Percentiles rank a stretch among this genome's conserved stretches.
Evolutionary conservation across 2,329 filamentous ascomycete species (phyloP).

Genomic region (Pseudogymnoascus sp.): DNA sequence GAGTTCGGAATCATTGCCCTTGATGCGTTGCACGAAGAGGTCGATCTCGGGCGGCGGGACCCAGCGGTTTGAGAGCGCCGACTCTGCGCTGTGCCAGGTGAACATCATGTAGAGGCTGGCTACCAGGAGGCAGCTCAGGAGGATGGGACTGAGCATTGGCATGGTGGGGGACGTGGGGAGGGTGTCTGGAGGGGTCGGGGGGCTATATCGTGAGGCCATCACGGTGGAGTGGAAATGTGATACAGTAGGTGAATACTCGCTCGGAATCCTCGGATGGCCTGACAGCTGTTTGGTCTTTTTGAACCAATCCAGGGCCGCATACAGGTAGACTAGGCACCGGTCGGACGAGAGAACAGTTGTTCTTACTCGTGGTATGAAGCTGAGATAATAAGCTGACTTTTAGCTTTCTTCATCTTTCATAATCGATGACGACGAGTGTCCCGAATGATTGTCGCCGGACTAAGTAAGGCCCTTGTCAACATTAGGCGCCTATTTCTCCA

Average conservation of each 20-base stretch:
- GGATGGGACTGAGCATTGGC: not conserved
- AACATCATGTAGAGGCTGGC: not conserved
- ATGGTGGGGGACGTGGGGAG: not conserved
- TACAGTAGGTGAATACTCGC: not conserved
- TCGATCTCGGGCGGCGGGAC: not conserved
- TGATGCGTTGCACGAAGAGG: conserved; percentile 2
- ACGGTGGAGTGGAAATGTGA: not conserved
- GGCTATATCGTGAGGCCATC: not conserved
- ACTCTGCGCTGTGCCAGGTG: not conserved
- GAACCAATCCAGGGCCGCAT: not conserved
- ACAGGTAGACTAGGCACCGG: not conserved
- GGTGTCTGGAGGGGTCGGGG: not conserved
- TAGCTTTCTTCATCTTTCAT: not conserved
- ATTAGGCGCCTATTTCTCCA: not conserved
- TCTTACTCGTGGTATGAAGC: not conserved
- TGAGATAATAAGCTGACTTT: not conserved
- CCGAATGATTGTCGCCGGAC: not conserved
- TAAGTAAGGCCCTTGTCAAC: not conserved
- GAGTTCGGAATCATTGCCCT: not conserved
- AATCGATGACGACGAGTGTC: not conserved
- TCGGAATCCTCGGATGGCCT: not conserved
- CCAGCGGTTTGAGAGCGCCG: not conserved
- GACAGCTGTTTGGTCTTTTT: not conserved
- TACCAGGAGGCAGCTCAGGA: not conserved
- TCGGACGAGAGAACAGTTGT: not conserved